phyloP scores from a whole-genome alignment of 306 rosid species.

The Myrica gale region DNA sequence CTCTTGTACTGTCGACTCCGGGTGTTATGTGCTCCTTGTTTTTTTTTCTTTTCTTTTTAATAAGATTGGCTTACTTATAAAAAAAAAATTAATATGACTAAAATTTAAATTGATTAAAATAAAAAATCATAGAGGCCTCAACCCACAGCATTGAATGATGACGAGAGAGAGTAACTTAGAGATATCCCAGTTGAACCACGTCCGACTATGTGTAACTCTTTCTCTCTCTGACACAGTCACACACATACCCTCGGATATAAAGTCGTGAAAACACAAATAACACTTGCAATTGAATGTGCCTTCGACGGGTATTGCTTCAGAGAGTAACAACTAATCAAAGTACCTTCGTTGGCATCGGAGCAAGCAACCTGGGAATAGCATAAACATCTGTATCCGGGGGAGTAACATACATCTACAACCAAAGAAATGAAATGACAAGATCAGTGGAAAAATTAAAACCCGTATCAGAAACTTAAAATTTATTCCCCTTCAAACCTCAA shows the following conservation, averaged over 20 bases:
- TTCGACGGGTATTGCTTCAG: constrained; percentile 6
- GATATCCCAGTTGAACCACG: neutral
- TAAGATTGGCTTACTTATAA: too few species aligned
- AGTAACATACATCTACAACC: constrained; percentile 84
- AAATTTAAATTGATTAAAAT: neutral
- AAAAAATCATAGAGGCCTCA: constrained; percentile 7
- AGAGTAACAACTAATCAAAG: neutral
- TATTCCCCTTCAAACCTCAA: neutral
- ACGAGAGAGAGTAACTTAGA: neutral
- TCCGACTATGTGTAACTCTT: neutral
- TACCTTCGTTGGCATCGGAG: constrained; percentile 96
- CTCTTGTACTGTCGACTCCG: too few species aligned
- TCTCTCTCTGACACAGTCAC: too few species aligned
- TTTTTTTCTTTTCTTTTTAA: too few species aligned
- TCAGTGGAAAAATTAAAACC: neutral
- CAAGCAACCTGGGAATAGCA: constrained; percentile 80
- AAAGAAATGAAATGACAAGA: neutral
- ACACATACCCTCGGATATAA: too few species aligned
- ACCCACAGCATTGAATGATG: neutral
- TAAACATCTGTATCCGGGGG: constrained; percentile 97
- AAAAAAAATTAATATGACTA: constrained; percentile 4
- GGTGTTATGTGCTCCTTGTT: too few species aligned
- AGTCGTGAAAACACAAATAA: too few species aligned
- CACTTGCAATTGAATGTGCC: too few species aligned
- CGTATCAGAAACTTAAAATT: neutral